Evolutionary conservation across 495 filamentous ascomycete species (phyloP), one percentile per base, ranked within the genome.

Genomic region (Barbatosphaeria neglecta): DNA sequence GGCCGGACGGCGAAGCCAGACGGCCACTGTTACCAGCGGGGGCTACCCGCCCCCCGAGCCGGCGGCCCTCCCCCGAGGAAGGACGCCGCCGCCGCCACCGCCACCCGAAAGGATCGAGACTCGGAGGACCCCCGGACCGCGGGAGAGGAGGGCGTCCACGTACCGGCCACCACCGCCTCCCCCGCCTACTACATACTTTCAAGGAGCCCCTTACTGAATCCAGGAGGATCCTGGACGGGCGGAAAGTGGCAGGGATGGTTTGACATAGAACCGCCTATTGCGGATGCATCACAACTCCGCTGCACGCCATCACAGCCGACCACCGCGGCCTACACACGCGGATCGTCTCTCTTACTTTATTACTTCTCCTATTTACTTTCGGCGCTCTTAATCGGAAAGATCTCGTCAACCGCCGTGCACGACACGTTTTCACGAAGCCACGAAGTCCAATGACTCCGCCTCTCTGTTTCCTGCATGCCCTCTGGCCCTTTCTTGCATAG

Each of bases 71-170:
- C 42, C 59, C 4, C 50, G 57, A 8, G 53, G 60, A 8, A 47
- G 62, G 20, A 63, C 62, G 9, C 62, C 62, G 16, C 62, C 62
- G 17, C 51, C 59, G 16, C 49, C 62, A 11, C 62, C 62, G n/a
- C 51, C 59, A 8, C 49, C 59, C 3, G 62, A 65, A 47, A 56
- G 52, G 5, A 28, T 56, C 8, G 57, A 62, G 22, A n/a, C n/a
- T n/a, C 46, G 62, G 46, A 56, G 62, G 49, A 65, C 62, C 3
- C 62, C 62, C 3, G 62, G 28, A 19, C 60, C 58, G 18, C 49
- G 49, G 20, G 48, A 55, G 15, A 51, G 58, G 22, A 54, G 62
- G 37, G 24, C 45, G 8, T 27, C 42, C 47, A 6, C 50, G 49
- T 9, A 59, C 46, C 39, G 50, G 59, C 45, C 45, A n/a, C 43